Evolutionary conservation across 179 eudicot genomes (phyloP).

Genomic region (Silene noctiflora): DNA sequence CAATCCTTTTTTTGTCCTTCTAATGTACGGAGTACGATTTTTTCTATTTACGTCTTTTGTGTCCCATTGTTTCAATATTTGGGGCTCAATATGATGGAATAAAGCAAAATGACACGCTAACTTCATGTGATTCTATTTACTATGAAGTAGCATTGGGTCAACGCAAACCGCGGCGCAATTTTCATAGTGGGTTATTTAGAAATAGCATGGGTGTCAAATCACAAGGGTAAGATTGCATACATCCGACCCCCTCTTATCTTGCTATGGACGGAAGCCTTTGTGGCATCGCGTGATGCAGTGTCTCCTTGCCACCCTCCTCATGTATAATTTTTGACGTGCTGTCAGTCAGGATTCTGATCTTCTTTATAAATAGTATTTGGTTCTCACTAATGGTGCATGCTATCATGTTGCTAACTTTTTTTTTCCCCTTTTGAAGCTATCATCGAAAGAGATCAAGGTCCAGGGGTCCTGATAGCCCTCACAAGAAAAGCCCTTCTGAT

Average conservation of each 20-base stretch:
- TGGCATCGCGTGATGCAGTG: background rate
- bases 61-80: background rate
- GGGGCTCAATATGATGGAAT: background rate
- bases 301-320: background rate
- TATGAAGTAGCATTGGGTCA: background rate
- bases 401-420: slow-evolving; percentile 13
- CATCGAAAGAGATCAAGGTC: slow-evolving; percentile 48
- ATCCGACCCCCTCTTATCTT: background rate
- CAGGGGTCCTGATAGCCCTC: slow-evolving; percentile 30
- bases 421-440: slow-evolving; percentile 26
- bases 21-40: background rate
- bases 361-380: background rate
- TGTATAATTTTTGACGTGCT: background rate
- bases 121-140: background rate
- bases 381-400: background rate
- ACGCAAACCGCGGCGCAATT: background rate
- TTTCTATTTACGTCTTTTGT: background rate
- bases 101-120: background rate
- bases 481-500: slow-evolving; percentile 36
- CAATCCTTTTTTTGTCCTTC: background rate
- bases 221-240: background rate
- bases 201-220: background rate
- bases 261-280: background rate
- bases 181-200: background rate
- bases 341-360: background rate